Evolutionary conservation across 1,284 basidiomycete genomes (phyloP), one percentile per base, ranked within the genome.

Genomic region (Sporisorium sorghi): DNA sequence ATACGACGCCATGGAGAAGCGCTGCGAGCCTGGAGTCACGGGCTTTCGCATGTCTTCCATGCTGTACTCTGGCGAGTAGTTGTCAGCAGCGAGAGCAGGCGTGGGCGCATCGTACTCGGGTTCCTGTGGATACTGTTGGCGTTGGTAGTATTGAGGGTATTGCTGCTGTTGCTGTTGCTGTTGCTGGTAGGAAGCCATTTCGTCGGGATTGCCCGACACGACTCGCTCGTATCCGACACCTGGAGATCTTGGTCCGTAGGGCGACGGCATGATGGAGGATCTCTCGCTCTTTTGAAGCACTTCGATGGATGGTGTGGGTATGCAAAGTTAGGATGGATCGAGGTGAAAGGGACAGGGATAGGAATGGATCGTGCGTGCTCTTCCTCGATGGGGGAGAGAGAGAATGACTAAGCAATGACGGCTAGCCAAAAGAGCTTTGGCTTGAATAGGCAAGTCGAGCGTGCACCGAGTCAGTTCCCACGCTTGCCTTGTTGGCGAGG

Each of bases 31-130:
- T 24, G 63, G 26, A 9, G 58, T 58, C 39, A 37, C 17, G 1
- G 60, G 56, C 26, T 63, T 69, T 24, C 67, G 67, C 67, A 69
- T 69, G 23, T 69, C 67, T 39, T 69, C 56, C 67, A 69, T 69
- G 57, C 56, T 69, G 48, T 63, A 69, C 35, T 59, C 67, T 24
- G 60, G 67, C 37, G 67, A 55, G 48, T 69, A 69, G 57, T 43
- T 63, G 47, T 69, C 67, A 15, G 67, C 67, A 23, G 67, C 60
- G 12, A 69, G 60, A n/a, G 67, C 60, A 7, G 59, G 67, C 2
- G 59, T 69, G 5, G 67, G 67, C 10, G 56, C 56, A 44, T 69
- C 60, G 30, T 69, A 69, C 6, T n/a, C 56, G 12, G 56, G 23
- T 23, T 58, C 59, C 2, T 63, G 32, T 10, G 60, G 46, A 33